These are phyloP conservation scores for Lentinula detonsa DNA, from an alignment of 768 basidiomycete species.

Conservation along the genomic window DNA sequence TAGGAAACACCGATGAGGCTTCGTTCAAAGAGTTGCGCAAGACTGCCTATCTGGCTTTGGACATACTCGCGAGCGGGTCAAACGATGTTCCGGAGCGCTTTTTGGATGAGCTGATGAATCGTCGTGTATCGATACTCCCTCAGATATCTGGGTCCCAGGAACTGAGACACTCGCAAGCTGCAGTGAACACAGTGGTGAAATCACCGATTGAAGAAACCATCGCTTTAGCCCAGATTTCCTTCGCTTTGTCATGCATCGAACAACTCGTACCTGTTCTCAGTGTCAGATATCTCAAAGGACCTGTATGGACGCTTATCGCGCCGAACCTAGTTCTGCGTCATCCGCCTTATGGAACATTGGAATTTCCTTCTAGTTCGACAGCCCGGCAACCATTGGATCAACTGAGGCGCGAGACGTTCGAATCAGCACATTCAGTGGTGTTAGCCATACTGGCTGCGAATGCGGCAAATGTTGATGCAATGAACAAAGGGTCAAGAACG, in stretches of 20 bases:
- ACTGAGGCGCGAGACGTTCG: slow-evolving; percentile 67
- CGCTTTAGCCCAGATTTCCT: slow-evolving; percentile 44
- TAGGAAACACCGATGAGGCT: slow-evolving; percentile 22
- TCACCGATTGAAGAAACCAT: slow-evolving; percentile 4
- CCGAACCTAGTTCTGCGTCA: slow-evolving; percentile 42
- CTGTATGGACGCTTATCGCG: slow-evolving; percentile 55
- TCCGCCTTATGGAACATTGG: background rate
- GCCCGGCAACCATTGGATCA: slow-evolving; percentile 49
- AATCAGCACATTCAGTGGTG: slow-evolving; percentile 82
- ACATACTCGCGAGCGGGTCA: slow-evolving; percentile 45
- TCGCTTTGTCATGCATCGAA: slow-evolving; percentile 68
- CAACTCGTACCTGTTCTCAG: slow-evolving; percentile 65
- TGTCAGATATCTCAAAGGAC: slow-evolving; percentile 43
- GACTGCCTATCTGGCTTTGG: slow-evolving; percentile 71
- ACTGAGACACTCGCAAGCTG: no score
- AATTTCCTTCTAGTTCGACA: slow-evolving; percentile 17
- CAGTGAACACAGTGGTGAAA: background rate
- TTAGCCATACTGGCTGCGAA: slow-evolving; percentile 66
- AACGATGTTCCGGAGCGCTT: slow-evolving; percentile 23
- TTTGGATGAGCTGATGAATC: slow-evolving; percentile 13
- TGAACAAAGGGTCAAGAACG: slow-evolving; percentile 19
- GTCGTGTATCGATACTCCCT: no score
- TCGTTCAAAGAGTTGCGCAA: slow-evolving; percentile 71
- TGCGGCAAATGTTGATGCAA: slow-evolving; percentile 18
- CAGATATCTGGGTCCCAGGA: background rate